Evolutionary conservation across 441 rosid genomes (phyloP), one percentile per base, ranked within the genome.

Genomic region (Gossypium lobatum): DNA sequence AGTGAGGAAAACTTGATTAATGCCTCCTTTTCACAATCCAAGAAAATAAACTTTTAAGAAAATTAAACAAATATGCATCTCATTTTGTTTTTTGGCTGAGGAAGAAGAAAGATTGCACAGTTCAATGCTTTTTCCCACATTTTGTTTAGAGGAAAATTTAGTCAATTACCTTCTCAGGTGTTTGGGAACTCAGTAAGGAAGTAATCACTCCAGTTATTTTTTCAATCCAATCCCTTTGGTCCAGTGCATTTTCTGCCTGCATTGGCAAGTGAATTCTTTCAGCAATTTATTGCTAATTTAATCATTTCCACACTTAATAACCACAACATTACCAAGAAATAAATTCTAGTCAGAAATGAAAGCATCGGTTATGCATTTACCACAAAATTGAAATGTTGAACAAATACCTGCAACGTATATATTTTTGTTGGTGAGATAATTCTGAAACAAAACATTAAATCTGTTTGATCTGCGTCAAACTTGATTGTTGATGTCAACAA

Each of bases 221-320:
- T 69, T 95, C 97, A 11, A 95, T 92, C 99, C 99, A 91, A 79
- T 95, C 99, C 94, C 83, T 90, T 80, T 93, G 99, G 81, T 95
- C 98, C 23, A 78, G 64, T 20, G 96, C 92, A 82, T 91, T 95
- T 84, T 95, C 98, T 78, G 99, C 99, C 99, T 95, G 88, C 85
- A 84, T 80, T 76, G 72, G 62, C 64, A 81, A 78, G 74, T 61
- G 74, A 79, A 68, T 21, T 66, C 23, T 69, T 69, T 69, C 37
- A 18, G 42, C 69, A 75, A 70, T 64, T 66, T 68, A 48, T 75
- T 6, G 54, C 59, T 34, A 28, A 52, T 37, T 39, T 20, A 63
- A 64, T 66, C 71, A 60, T 14, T 28, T 57, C 55, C 25, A 16
- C 28, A 39, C 39, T 50, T 55, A 23, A 45, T 46, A 61, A 17